Evolutionary conservation across 2,329 filamentous ascomycete species (phyloP).

Genomic region (Didymella lethalis): DNA sequence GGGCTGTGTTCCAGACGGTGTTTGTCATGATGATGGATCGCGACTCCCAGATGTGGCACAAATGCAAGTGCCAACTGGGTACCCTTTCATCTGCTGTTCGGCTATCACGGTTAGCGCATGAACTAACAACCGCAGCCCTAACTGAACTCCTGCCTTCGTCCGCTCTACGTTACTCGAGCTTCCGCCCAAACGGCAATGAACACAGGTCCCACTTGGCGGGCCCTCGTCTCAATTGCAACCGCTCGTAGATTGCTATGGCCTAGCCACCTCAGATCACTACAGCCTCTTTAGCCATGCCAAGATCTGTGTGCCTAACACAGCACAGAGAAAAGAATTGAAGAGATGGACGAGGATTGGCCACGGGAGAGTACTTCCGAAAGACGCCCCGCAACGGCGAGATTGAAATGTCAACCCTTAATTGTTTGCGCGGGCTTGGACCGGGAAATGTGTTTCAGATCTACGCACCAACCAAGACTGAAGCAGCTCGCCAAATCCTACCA

Average conservation of each 20-base stretch:
- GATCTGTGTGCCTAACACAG: constrained; percentile 8
- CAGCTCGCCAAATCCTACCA: not conserved
- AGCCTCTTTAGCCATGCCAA: constrained; percentile 11
- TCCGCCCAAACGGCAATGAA: constrained; percentile 1
- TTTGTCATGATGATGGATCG: not conserved
- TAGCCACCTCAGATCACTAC: constrained; percentile 1
- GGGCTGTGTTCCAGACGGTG: not conserved
- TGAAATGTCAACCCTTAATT: constrained; percentile 35
- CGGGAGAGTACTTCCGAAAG: constrained; percentile 18
- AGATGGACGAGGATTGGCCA: constrained; percentile 20
- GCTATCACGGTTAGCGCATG: constrained; percentile 10
- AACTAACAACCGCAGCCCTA: constrained; percentile 17
- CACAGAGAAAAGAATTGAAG: constrained; percentile 19
- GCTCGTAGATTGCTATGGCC: not conserved
- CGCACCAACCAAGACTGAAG: constrained; percentile 23
- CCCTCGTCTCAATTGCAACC: not conserved
- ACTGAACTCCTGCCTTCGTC: constrained; percentile 17
- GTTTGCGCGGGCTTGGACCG: constrained; percentile 27
- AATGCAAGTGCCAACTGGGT: constrained; percentile 10
- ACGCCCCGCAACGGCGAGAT: constrained; percentile 34
- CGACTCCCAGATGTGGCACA: constrained; percentile 7
- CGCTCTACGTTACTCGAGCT: constrained; percentile 15
- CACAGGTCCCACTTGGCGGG: not conserved
- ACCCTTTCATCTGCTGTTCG: constrained; percentile 19
- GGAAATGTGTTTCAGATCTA: constrained; percentile 31